phyloP scores from a whole-genome alignment of 805 yeast genomes.

The Sugiyamaella qingdaonensis region DNA sequence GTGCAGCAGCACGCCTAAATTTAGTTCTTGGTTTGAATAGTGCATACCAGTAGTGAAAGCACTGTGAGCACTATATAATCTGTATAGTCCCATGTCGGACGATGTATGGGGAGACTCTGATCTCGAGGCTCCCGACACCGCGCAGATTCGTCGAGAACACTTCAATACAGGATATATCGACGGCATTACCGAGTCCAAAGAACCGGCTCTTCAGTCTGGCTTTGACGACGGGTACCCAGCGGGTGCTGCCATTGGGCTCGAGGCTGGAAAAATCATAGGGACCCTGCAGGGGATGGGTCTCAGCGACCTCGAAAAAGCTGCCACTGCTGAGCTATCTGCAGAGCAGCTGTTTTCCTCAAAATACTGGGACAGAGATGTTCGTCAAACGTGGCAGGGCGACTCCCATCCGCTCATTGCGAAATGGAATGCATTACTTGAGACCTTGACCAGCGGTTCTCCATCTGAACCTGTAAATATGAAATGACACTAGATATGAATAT shows the following conservation, averaged over 20 bases:
- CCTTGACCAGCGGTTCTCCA: neutral
- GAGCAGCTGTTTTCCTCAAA: conserved; percentile 50
- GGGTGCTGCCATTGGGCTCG: conserved; percentile 67
- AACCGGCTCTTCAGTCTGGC: conserved; percentile 66
- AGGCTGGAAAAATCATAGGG: conserved; percentile 64
- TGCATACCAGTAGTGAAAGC: too few species aligned
- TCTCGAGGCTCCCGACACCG: conserved; percentile 13
- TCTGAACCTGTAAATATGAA: neutral
- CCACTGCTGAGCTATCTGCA: conserved; percentile 50
- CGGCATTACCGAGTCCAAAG: conserved; percentile 69
- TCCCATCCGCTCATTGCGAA: conserved; percentile 39
- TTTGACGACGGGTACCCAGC: conserved; percentile 74
- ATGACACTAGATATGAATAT: neutral
- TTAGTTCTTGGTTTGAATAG: too few species aligned
- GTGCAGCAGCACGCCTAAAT: too few species aligned
- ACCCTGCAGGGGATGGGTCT: conserved; percentile 39
- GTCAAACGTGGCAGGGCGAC: conserved; percentile 26
- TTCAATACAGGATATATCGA: conserved; percentile 78
- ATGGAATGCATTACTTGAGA: conserved; percentile 39
- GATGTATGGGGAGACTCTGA: conserved; percentile 6
- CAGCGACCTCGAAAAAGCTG: conserved; percentile 29
- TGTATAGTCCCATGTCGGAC: neutral
- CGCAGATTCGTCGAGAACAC: conserved; percentile 47
- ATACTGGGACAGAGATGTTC: conserved; percentile 46
- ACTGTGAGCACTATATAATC: too few species aligned